Evolutionary conservation across 208 protist species (phyloP), one percentile per base, ranked within the genome.

Genomic region (Spongospora subterranea): DNA sequence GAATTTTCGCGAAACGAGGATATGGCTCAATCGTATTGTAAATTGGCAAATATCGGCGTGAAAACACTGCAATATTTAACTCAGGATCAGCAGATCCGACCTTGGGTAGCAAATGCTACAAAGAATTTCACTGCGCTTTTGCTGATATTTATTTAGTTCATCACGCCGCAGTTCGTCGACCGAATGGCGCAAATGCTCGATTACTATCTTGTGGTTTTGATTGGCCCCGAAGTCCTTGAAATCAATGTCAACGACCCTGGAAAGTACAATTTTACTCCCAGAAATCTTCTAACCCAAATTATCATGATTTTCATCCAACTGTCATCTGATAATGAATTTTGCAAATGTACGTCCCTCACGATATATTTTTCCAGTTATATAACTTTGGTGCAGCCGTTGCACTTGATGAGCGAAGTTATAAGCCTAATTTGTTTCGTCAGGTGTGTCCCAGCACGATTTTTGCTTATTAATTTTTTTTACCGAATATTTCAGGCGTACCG

Each of bases 131-230:
- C n/a, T 82, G 40, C 6, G 6, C 17, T 35, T 35, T 40, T 39
- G n/a, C 71, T 45, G 50, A 60, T 60, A 29, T 29, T 24, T 24
- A 6, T 60, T 24, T 17, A 82, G 71, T 82, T 82, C 71, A 20
- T 82, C 6, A 82, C 71, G 6, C 71, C 71, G 17, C 71, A 82
- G n/a, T 82, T 82, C 40, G 71, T 82, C 11, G 71, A 43, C 17
- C 71, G 71, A 35, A 82, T 82, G 71, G 71, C 71, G 35, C 71
- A 82, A 35, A 82, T 82, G 71, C n/a, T 82, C 17, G 71, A 82
- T n/a, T 82, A 82, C 35, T 82, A 82, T n/a, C n/a, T 82, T 35
- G 71, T 82, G 6, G 71, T 82, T 20, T n/a, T 82, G n/a, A 35
- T 82, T 82, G 71, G 71, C 35, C 71, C 71, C n/a, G 71, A 82